Base-by-base conservation (phyloP, 2,329 filamentous ascomycete species). In the Pezicula carpinea region DNA sequence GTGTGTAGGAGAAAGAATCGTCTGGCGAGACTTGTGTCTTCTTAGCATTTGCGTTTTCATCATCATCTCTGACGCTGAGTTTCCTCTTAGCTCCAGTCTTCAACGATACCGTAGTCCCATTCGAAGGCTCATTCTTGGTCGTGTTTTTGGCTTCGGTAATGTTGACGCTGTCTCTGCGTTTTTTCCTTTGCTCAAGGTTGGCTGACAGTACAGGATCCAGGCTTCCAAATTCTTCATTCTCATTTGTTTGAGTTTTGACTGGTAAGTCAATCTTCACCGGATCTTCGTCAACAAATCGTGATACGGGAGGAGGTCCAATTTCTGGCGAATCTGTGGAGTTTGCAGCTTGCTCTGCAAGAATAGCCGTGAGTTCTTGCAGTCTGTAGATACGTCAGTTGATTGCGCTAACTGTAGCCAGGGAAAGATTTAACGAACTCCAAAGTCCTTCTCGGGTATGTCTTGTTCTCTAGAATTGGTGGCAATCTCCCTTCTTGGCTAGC, bases 401-500 rank as follows among this genome's bases (percentile, higher is more conserved):
- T 39, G 54, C 32, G 50, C 55, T 43, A 31, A 44, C 32, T 39
- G 39, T 26, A 15, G 4, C 29, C 29, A 38, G 8, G 17, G 6
- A 14, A 38, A 13, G 18, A 8, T 23, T 32, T 11, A 32, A 69
- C 78, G 49, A 71, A 88, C 84, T 79, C 83, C 59, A 90, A 70
- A 8, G 85, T 87, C 55, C 75, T 73, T 44, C 87, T 73, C 10
- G 84, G 82, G 59, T 79, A 87, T 2, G 73, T 67, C 59, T 86
- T 88, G 61, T 80, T 78, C 64, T 92, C 87, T 32, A 76, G 69
- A 43, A 92, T 89, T 1, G 82, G 80, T 7, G 83, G 78, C 54
- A 88, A 63, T 58, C 79, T 71, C 29, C 59, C 61, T 21, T 63
- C 62, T 41, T 60, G 58, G 18, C 43, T 51, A n/a, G 48, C 55